phyloP scores from a whole-genome alignment of 2,329 filamentous ascomycete species.

The Colletotrichum sp. region DNA sequence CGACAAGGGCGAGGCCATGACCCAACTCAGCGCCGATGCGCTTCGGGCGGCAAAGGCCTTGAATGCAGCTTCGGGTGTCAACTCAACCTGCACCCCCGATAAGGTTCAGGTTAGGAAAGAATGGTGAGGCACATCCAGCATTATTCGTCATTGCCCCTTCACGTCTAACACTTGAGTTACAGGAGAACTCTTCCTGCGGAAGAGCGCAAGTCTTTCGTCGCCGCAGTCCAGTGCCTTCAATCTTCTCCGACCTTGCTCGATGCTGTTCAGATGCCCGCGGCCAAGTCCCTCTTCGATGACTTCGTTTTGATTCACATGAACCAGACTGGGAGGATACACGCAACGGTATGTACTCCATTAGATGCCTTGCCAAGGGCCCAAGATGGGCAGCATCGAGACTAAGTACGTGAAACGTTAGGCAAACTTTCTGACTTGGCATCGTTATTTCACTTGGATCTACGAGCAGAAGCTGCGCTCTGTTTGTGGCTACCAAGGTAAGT shows the following conservation, averaged over 20 bases:
- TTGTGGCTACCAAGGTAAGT: conserved; percentile 26
- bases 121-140: not conserved
- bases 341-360: not conserved
- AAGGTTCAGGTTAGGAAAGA: conserved; percentile 9
- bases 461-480: conserved; percentile 26
- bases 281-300: conserved; percentile 19
- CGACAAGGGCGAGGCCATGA: not conserved
- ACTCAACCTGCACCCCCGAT: not conserved
- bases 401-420: not conserved
- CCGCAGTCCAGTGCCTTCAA: conserved; percentile 7
- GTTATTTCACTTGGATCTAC: conserved; percentile 24
- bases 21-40: not conserved
- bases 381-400: rapidly evolving
- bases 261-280: not conserved
- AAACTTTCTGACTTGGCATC: conserved; percentile 26
- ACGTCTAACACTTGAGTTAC: not conserved
- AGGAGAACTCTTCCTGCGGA: conserved; percentile 4
- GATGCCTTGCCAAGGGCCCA: not conserved
- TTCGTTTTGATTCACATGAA: conserved; percentile 22
- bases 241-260: not conserved
- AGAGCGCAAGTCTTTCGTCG: conserved; percentile 5
- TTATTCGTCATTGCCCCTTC: not conserved
- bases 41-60: not conserved
- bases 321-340: conserved; percentile 14
- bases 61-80: not conserved